A percentile compares a stretch with the other conserved stretches of the same genome.
These are phyloP conservation scores for Chenopodium berlandieri DNA, from an alignment of 148 eudicot genomes.

Conservation along the genomic window DNA sequence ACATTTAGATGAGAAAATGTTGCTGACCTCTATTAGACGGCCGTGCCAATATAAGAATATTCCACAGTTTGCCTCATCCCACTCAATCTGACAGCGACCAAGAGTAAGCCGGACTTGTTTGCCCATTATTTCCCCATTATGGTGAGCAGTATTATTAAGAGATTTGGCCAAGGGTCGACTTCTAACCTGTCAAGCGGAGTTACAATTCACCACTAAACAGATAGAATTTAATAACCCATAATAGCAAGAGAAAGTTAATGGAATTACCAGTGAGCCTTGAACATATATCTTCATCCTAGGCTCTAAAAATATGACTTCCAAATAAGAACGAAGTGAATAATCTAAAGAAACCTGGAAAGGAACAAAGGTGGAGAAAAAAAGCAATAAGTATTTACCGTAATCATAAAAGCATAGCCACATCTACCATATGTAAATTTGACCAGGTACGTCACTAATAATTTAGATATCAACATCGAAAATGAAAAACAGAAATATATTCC, in stretches of 20 bases:
- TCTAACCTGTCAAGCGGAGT: conserved; percentile 41
- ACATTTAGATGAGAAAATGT: background rate
- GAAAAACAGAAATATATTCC: background rate
- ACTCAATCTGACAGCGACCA: conserved; percentile 62
- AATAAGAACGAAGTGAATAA: conserved; percentile 58
- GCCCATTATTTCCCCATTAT: conserved; percentile 44
- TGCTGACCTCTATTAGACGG: conserved; percentile 65
- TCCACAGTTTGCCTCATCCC: conserved; percentile 71
- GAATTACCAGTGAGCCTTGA: conserved; percentile 67
- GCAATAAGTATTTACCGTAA: background rate
- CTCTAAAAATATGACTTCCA: conserved; percentile 66
- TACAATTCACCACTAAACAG: background rate
- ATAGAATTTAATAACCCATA: background rate
- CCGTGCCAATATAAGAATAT: conserved; percentile 86
- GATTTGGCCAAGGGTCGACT: conserved; percentile 65
- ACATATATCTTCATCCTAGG: conserved; percentile 71
- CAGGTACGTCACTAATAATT: background rate
- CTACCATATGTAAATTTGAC: background rate
- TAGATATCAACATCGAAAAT: too few relatives aligned
- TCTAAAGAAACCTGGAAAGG: conserved; percentile 61
- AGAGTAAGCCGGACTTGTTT: conserved; percentile 51
- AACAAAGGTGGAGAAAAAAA: background rate
- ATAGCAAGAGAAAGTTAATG: background rate
- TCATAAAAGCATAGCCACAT: too few relatives aligned
- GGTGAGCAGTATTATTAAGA: conserved; percentile 44